Conservation (phyloP, 441 rosid species). For the Viola pubescens region DNA sequence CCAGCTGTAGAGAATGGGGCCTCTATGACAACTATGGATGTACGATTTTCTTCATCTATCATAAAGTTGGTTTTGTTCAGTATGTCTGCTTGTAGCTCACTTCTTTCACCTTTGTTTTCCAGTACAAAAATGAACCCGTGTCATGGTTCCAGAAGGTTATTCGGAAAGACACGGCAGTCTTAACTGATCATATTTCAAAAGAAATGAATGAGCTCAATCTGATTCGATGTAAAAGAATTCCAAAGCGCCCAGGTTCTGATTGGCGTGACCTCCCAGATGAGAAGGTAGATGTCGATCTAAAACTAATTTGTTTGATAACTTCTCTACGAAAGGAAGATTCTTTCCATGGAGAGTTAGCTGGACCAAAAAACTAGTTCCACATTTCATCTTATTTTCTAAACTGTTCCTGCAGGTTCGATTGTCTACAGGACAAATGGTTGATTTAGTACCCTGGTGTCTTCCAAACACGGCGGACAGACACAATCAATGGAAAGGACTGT, state of each 20-base stretch:
- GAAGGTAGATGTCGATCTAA: conserved; percentile 32
- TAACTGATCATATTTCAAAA: conserved; percentile 73
- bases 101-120: conserved; percentile 16
- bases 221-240: conserved; percentile 61
- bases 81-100: background rate
- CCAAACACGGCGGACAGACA: conserved; percentile 69
- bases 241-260: conserved; percentile 81
- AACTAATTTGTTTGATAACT: no score
- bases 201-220: conserved; percentile 76
- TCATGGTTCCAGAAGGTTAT: conserved; percentile 46
- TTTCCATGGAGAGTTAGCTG: no score
- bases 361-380: background rate
- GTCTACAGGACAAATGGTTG: conserved; percentile 53
- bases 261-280: conserved; percentile 80
- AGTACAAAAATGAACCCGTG: conserved; percentile 50
- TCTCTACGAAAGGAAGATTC: no score
- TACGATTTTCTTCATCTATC: conserved; percentile 5
- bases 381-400: no score
- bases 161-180: conserved; percentile 37
- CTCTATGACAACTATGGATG: conserved; percentile 39
- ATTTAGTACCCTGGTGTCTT: conserved; percentile 69
- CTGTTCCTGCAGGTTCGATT: conserved; percentile 40
- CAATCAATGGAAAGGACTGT: conserved; percentile 88
- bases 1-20: conserved; percentile 70
- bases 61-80: background rate